phyloP scores from a whole-genome alignment of 2,329 filamentous ascomycete genomes.

The Colletotrichum godetiae region DNA sequence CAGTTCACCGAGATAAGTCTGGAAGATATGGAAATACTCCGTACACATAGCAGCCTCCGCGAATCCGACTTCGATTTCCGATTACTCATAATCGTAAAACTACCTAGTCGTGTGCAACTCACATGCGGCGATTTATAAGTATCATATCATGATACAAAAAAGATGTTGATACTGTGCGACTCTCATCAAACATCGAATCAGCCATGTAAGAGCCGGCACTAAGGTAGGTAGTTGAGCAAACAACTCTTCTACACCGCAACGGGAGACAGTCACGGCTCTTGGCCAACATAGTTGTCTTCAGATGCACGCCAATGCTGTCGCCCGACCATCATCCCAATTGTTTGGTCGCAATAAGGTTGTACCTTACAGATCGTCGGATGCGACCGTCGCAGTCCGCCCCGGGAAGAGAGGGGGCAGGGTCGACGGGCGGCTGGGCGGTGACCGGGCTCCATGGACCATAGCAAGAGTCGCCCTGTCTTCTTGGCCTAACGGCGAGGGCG shows the following conservation, averaged over 20 bases:
- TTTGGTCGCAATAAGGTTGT: background rate
- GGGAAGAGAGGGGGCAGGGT: background rate
- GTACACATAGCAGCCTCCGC: no score
- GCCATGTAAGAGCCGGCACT: background rate
- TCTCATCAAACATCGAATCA: background rate
- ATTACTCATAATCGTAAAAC: no score
- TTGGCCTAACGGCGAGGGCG: background rate
- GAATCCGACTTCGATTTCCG: no score
- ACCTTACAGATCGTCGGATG: constrained; percentile 1
- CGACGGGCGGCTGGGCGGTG: constrained; percentile 2
- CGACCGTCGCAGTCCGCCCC: constrained; percentile 7
- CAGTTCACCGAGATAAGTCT: background rate
- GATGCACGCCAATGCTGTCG: background rate
- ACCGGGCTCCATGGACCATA: constrained; percentile 9
- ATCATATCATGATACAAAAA: background rate
- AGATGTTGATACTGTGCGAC: background rate
- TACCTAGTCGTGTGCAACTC: background rate
- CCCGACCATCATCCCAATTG: background rate
- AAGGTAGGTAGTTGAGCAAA: background rate
- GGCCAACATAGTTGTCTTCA: background rate
- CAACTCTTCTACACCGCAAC: background rate
- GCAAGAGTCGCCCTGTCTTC: background rate
- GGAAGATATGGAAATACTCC: background rate
- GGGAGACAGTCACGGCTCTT: background rate
- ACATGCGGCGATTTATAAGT: no score